Conservation (phyloP, 805 yeast genomes). For the Kluyveromyces aestuarii region DNA sequence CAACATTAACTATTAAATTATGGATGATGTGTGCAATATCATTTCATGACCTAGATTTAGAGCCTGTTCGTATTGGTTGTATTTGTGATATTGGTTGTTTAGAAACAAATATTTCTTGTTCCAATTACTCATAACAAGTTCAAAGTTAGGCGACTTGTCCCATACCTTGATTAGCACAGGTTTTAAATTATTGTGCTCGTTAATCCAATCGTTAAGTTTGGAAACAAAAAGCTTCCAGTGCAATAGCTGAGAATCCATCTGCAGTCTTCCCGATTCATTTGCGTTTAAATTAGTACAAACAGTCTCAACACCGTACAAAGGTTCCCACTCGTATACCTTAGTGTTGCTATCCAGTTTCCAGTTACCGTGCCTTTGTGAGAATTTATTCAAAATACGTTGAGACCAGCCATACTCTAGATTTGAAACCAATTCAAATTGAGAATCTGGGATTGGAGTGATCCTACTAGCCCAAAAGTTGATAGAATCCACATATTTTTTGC, state of each 20-base stretch:
- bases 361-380: not conserved
- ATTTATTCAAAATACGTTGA: constrained; percentile 5
- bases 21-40: not conserved
- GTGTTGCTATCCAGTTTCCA: not conserved
- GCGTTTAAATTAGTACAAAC: constrained; percentile 6
- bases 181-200: constrained; percentile 36
- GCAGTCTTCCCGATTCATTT: constrained; percentile 2
- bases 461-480: constrained; percentile 90
- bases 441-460: constrained; percentile 64
- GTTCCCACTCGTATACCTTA: constrained; percentile 13
- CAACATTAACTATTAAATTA: too few relatives aligned
- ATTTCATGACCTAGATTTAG: constrained; percentile 18
- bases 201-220: constrained; percentile 31
- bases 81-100: constrained; percentile 29
- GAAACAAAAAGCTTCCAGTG: constrained; percentile 33
- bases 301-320: constrained; percentile 20
- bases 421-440: constrained; percentile 62
- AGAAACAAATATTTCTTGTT: constrained; percentile 31
- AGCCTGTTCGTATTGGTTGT: constrained; percentile 26
- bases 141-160: constrained; percentile 18
- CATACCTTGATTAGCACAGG: constrained; percentile 31
- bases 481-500: constrained; percentile 60
- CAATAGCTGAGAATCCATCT: constrained; percentile 31
- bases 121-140: constrained; percentile 34
- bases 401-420: constrained; percentile 78